Evolutionary conservation across 75 land plant genomes (phyloP), one percentile per base, ranked within the genome.

Genomic region (Cryptomeria japonica): DNA sequence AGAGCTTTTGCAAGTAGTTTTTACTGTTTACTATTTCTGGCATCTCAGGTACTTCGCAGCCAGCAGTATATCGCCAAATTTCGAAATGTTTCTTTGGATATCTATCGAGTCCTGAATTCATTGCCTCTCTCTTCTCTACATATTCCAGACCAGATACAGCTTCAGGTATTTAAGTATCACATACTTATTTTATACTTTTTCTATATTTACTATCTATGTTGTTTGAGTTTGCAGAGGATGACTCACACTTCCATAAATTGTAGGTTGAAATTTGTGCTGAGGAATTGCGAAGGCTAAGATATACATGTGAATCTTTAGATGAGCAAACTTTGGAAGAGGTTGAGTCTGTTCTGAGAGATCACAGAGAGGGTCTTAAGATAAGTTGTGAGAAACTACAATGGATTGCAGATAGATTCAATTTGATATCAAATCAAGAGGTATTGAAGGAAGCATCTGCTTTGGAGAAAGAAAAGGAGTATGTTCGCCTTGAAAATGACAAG

Each of bases 391-490:
- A 44, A 76, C 83, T 91, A 72, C 86, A 61, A 19, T 87, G 83
- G 46, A 70, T 91, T 80, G 87, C 91, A 49, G 89, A 88, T 44
- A 86, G 86, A 41, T 79, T 89, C n/a, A 73, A 76, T 53, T 56
- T 89, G 89, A 76, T 75, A 72, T 89, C 88, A 76, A 89, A 87
- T 78, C 84, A 87, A 41, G 90, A 86, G 78, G 76, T 89, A 32
- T 80, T 89, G 36, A 78, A 47, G 70, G 90, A 89, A 80, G 87
- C 88, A 15, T 68, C 78, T 44, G 80, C 87, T 72, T 80, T 88
- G n/a, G 88, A 86, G 47, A 86, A 88, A 49, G 89, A 87, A 38
- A 88, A 87, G 80, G 56, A 70, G 7, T 38, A 37, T 49, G 87
- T 82, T 18, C 70, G 73, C 18, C 31, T 76, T 58, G 73, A 87